Evolutionary conservation across 1,139 yeast genomes (phyloP).

Genomic region (Pichia sp.): DNA sequence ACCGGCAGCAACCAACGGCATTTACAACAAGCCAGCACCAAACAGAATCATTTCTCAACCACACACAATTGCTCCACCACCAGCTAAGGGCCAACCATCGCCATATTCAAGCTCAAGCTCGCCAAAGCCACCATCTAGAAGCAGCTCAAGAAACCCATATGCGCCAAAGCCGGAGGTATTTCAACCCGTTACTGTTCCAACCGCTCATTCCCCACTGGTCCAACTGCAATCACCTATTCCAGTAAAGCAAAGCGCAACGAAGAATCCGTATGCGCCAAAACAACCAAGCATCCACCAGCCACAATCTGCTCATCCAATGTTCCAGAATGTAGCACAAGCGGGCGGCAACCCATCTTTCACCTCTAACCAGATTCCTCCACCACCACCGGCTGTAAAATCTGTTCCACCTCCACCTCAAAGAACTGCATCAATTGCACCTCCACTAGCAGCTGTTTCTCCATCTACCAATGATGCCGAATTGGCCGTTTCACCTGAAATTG

Average conservation of each 20-base stretch:
- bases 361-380: slow-evolving; percentile 4
- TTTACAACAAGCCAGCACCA: slow-evolving; percentile 1
- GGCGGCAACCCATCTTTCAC: slow-evolving; percentile 12
- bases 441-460: slow-evolving; percentile 4
- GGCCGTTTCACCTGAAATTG: slow-evolving; percentile 34
- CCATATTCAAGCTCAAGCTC: slow-evolving; percentile 6
- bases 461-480: slow-evolving; percentile 1
- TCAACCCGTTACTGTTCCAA: slow-evolving; percentile 16
- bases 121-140: slow-evolving; percentile 5
- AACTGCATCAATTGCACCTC: slow-evolving; percentile 2
- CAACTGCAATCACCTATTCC: slow-evolving; percentile 14
- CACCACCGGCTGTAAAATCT: slow-evolving; percentile 7
- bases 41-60: slow-evolving; percentile 21
- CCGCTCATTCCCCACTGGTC: slow-evolving; percentile 9
- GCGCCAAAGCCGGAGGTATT: slow-evolving; percentile 22
- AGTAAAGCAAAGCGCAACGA: slow-evolving; percentile 8
- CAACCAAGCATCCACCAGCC: neutral
- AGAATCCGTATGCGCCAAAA: slow-evolving; percentile 17
- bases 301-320: slow-evolving; percentile 3
- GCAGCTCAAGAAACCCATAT: slow-evolving; percentile 20
- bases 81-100: slow-evolving; percentile 10
- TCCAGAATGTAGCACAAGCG: no score
- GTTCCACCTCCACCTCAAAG: neutral
- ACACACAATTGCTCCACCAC: slow-evolving; percentile 22
- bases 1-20: slow-evolving; percentile 15